Percentiles rank a stretch among this genome's conserved stretches.
These are phyloP conservation scores for Geotrichum candidum DNA, from an alignment of 1,139 yeast species.

Conservation along the genomic window DNA sequence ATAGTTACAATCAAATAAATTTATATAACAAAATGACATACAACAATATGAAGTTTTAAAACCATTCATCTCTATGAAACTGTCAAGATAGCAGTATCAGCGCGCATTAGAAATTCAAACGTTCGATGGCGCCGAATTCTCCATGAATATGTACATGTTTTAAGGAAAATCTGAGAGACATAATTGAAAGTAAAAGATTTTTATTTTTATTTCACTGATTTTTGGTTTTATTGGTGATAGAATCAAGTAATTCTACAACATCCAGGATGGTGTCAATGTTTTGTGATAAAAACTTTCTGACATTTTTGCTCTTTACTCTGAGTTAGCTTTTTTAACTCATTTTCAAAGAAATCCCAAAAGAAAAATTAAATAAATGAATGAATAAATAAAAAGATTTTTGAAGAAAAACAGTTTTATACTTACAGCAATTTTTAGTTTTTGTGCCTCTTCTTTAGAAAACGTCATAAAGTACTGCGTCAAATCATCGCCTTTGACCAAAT, in stretches of 20 bases:
- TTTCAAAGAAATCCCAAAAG: background rate
- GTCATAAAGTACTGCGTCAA: conserved; percentile 19
- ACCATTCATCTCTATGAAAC: background rate
- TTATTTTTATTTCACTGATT: background rate
- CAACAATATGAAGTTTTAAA: no score
- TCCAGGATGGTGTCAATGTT: conserved; percentile 9
- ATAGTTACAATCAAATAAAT: no score
- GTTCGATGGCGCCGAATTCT: no score
- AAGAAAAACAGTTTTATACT: background rate
- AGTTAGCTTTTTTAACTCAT: background rate
- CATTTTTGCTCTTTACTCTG: conserved; percentile 6
- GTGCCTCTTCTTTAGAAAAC: conserved; percentile 19
- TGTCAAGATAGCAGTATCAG: no score
- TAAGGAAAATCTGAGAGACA: no score
- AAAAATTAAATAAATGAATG: background rate
- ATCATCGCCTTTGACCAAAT: conserved; percentile 23
- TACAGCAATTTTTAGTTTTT: conserved; percentile 20
- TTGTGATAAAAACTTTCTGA: conserved; percentile 18
- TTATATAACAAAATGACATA: no score
- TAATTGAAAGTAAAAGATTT: background rate
- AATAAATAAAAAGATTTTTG: background rate
- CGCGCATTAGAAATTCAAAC: no score
- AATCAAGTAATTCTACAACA: background rate
- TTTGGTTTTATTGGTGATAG: background rate
- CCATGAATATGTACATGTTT: no score